Percentiles rank a stretch among this genome's conserved stretches.
Conservation (phyloP, 306 rosid genomes). For the Ormosia semicastrata region DNA sequence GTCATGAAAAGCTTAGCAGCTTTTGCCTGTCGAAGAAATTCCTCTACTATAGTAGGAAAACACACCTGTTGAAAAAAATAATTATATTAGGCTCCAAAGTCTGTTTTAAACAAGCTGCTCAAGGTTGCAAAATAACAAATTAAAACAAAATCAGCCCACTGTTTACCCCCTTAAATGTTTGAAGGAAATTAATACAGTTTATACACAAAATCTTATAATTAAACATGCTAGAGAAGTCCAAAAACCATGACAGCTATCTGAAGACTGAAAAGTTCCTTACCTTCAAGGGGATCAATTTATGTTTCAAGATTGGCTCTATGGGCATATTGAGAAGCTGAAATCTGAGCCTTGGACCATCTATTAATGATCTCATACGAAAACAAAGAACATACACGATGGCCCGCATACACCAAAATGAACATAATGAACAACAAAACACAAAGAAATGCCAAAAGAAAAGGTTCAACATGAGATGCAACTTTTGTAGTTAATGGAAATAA, state of each 20-base stretch:
- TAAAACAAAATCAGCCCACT: not conserved
- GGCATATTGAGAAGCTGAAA: slow-evolving; percentile 56
- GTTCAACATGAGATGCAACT: not conserved
- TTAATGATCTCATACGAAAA: slow-evolving; percentile 74
- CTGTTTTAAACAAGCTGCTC: not conserved
- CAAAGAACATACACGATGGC: slow-evolving; percentile 80
- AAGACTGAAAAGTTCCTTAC: slow-evolving; percentile 45
- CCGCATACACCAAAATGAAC: slow-evolving; percentile 36
- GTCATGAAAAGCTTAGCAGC: slow-evolving; percentile 66
- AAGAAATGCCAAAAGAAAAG: not conserved
- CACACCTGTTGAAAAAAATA: slow-evolving; percentile 58
- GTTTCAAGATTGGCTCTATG: slow-evolving; percentile 59
- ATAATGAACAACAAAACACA: not conserved
- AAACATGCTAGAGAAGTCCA: not conserved
- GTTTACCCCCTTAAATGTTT: not conserved
- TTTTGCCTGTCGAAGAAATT: slow-evolving; percentile 80
- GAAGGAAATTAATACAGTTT: too few species aligned
- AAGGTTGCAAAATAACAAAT: not conserved
- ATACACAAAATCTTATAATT: slow-evolving; percentile 1
- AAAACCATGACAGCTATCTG: not conserved
- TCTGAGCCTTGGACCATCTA: slow-evolving; percentile 58
- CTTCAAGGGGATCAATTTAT: slow-evolving; percentile 71
- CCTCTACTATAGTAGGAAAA: slow-evolving; percentile 75
- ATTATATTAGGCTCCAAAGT: slow-evolving; percentile 2
- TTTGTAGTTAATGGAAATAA: not conserved